Conservation (phyloP, 176 grass and related monocot genomes). For the Bonia amplexicaulis region DNA sequence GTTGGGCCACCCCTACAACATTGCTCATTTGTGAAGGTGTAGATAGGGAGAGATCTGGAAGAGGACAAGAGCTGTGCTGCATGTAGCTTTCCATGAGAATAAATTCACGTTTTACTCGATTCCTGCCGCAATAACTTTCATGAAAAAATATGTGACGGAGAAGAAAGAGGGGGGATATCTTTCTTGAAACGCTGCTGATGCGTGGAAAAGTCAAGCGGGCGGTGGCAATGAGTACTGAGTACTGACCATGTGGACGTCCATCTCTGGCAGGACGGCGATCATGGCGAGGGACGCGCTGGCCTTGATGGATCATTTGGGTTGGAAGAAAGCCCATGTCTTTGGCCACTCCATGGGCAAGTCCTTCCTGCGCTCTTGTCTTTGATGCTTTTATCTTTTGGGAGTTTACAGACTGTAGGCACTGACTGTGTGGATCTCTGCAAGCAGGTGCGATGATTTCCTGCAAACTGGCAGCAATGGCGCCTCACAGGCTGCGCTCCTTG, state of each 20-base stretch:
- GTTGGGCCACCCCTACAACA: too few species aligned
- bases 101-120: not conserved
- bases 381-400: not conserved
- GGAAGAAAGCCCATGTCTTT: slow-evolving; percentile 95
- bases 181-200: not conserved
- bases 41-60: slow-evolving; percentile 25
- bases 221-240: not conserved
- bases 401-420: not conserved
- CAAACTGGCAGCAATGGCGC: slow-evolving; percentile 75
- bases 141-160: slow-evolving; percentile 27
- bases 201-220: not conserved
- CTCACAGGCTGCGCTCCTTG: slow-evolving; percentile 68
- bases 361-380: not conserved
- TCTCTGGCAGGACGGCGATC: slow-evolving; percentile 69
- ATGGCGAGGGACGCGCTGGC: slow-evolving; percentile 87
- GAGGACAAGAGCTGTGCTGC: not conserved
- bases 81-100: slow-evolving; percentile 29
- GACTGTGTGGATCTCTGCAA: slow-evolving; percentile 9
- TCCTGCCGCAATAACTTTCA: slow-evolving; percentile 11
- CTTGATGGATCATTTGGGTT: slow-evolving; percentile 87
- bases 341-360: slow-evolving; percentile 92
- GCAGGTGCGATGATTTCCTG: slow-evolving; percentile 93
- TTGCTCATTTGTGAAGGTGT: not conserved
- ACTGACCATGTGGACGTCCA: slow-evolving; percentile 7
- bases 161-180: slow-evolving; percentile 20